Conservation (phyloP, 1,284 basidiomycete species). For the Leccinum subrobustum region DNA sequence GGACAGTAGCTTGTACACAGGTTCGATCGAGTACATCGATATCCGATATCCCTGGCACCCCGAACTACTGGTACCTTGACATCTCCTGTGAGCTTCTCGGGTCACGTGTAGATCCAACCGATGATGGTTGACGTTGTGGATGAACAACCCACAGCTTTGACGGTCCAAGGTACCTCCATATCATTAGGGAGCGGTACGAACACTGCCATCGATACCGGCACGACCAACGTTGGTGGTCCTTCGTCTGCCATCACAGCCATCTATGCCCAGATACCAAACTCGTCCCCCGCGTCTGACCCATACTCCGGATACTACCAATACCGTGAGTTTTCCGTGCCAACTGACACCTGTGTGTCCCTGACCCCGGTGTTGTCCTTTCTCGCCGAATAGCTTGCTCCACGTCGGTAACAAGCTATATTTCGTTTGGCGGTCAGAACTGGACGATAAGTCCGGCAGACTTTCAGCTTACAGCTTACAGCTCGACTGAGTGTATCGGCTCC, state of each 20-base stretch:
- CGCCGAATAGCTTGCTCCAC: constrained; percentile 22
- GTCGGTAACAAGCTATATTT: constrained; percentile 29
- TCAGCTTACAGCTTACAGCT: constrained; percentile 35
- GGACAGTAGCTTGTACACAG: constrained; percentile 39
- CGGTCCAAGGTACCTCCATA: constrained; percentile 32
- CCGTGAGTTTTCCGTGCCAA: constrained; percentile 17
- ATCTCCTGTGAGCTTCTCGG: constrained; percentile 24
- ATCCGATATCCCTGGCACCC: constrained; percentile 25
- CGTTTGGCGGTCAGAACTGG: constrained; percentile 49
- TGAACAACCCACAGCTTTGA: constrained; percentile 22
- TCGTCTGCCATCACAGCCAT: constrained; percentile 33
- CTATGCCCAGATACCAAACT: constrained; percentile 39
- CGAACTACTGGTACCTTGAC: constrained; percentile 31
- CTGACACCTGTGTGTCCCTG: neutral
- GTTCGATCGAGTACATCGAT: constrained; percentile 37
- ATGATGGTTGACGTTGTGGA: constrained; percentile 2
- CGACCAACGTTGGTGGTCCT: constrained; percentile 41
- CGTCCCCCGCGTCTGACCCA: constrained; percentile 21
- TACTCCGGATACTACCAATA: constrained; percentile 34
- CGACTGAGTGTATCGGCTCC: constrained; percentile 46
- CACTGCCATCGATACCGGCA: constrained; percentile 46
- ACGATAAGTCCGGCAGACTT: constrained; percentile 46
- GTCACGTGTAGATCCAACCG: neutral
- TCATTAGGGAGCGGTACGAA: constrained; percentile 14
- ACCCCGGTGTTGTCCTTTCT: neutral